These are phyloP conservation scores for Senna tora DNA, from an alignment of 306 rosid species.

Conservation along the genomic window DNA sequence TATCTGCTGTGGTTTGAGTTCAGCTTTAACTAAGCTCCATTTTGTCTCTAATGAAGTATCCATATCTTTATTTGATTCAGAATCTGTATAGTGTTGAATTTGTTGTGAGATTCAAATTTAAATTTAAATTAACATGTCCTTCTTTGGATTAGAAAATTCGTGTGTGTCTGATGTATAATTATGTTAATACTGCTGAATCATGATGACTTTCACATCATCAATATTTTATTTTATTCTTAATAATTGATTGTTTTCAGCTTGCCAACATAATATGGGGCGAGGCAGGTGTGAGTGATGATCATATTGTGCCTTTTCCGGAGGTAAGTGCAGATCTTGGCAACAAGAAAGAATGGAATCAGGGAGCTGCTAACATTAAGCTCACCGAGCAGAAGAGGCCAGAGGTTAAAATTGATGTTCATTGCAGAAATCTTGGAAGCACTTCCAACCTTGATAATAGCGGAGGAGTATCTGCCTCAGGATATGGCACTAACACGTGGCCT, in stretches of 20 bases:
- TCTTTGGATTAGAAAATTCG: slow-evolving; percentile 17
- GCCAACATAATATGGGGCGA: slow-evolving; percentile 95
- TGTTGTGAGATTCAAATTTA: too few species aligned
- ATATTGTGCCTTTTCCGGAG: slow-evolving; percentile 83
- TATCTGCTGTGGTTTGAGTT: too few species aligned
- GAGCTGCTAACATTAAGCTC: slow-evolving; percentile 48
- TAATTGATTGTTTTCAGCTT: slow-evolving; percentile 63
- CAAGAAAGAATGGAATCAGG: slow-evolving; percentile 66
- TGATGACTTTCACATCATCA: slow-evolving; percentile 19
- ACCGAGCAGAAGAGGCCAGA: slow-evolving; percentile 59
- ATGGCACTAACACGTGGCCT: slow-evolving; percentile 58
- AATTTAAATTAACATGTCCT: slow-evolving; percentile 16
- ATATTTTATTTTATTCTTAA: slow-evolving; percentile 31
- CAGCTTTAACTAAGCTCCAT: too few species aligned
- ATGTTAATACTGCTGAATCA: slow-evolving; percentile 11
- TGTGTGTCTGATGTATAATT: slow-evolving; percentile 1
- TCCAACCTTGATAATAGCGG: slow-evolving; percentile 45
- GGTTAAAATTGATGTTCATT: slow-evolving; percentile 51
- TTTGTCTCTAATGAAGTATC: too few species aligned
- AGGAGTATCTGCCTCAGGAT: slow-evolving; percentile 57
- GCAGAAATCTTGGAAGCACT: slow-evolving; percentile 54
- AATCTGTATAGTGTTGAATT: too few species aligned
- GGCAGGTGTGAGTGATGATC: slow-evolving; percentile 73
- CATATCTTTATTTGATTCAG: too few species aligned
- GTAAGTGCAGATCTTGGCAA: slow-evolving; percentile 57